phyloP scores from a whole-genome alignment of 345 rosid genomes.

The Moricandia moricandioides region DNA sequence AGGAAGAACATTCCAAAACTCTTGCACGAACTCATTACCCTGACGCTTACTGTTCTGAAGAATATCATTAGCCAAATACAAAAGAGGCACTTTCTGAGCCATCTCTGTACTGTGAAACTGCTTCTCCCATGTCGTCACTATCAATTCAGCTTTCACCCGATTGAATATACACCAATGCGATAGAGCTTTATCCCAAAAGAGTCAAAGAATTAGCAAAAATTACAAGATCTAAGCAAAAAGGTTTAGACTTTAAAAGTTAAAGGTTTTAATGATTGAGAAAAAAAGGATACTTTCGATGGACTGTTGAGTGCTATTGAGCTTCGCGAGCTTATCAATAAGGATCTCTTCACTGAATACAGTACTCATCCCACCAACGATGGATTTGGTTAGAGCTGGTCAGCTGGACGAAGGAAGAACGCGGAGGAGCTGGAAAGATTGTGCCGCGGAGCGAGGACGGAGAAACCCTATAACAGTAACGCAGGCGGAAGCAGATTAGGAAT shows the following conservation, averaged over 20 bases:
- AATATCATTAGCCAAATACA: conserved; percentile 89
- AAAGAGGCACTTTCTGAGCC: conserved; percentile 74
- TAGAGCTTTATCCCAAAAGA: conserved; percentile 44
- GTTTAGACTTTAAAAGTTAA: not conserved
- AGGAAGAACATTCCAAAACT: conserved; percentile 94
- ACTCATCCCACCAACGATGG: conserved; percentile 56
- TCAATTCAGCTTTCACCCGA: conserved; percentile 72
- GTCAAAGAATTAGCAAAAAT: conserved; percentile 10
- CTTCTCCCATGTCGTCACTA: conserved; percentile 83
- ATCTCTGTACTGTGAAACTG: conserved; percentile 71
- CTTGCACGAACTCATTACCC: conserved; percentile 83
- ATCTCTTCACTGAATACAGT: conserved; percentile 84
- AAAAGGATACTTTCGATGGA: conserved; percentile 81
- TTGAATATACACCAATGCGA: conserved; percentile 93
- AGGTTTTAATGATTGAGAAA: not conserved
- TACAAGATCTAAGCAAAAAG: not conserved
- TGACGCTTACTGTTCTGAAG: conserved; percentile 89
- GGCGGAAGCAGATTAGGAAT: conserved; percentile 6
- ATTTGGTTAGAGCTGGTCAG: conserved; percentile 8
- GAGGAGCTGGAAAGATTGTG: conserved; percentile 12
- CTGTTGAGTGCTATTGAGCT: conserved; percentile 94
- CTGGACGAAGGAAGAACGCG: not conserved
- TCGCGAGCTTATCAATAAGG: conserved; percentile 87
- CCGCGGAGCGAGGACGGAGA: conserved; percentile 32
- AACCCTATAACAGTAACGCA: conserved; percentile 25